A percentile compares a stretch with the other conserved stretches of the same genome.
Evolutionary conservation across 2,329 filamentous ascomycete genomes (phyloP).

Genomic region (Fusarium coffeatum): DNA sequence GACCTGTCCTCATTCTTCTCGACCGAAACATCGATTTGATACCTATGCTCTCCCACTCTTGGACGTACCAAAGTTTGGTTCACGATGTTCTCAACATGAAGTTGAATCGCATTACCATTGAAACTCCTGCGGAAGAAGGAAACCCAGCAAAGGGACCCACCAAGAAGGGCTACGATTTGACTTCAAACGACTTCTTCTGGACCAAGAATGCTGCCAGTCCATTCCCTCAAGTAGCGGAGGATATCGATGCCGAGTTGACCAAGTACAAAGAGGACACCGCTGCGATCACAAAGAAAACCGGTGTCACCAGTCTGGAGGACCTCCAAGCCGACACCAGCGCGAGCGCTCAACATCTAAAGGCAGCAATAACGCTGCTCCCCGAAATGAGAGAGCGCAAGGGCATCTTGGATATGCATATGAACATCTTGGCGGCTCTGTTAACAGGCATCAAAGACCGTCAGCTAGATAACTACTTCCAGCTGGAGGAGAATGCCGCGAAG

Average conservation of each 20-base stretch:
- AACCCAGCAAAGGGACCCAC: slow-evolving; percentile 79
- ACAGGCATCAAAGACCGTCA: slow-evolving; percentile 92
- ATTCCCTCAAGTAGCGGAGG: slow-evolving; percentile 95
- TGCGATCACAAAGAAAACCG: slow-evolving; percentile 94
- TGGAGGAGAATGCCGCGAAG: slow-evolving; percentile 93
- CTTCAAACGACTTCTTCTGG: slow-evolving; percentile 95
- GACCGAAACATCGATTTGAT: slow-evolving; percentile 96
- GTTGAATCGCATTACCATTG: slow-evolving; percentile 93
- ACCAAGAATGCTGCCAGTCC: slow-evolving; percentile 88
- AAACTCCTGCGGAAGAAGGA: slow-evolving; percentile 81
- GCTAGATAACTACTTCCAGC: slow-evolving; percentile 94
- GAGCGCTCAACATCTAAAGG: slow-evolving; percentile 93
- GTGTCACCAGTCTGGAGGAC: slow-evolving; percentile 91
- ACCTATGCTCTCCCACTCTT: slow-evolving; percentile 97
- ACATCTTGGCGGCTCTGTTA: slow-evolving; percentile 82
- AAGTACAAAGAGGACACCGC: slow-evolving; percentile 96
- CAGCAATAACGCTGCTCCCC: slow-evolving; percentile 91
- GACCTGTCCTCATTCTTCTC: slow-evolving; percentile 91
- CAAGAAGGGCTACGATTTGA: slow-evolving; percentile 92
- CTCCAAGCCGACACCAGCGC: slow-evolving; percentile 88
- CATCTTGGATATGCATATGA: slow-evolving; percentile 99
- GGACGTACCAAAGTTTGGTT: slow-evolving; percentile 84
- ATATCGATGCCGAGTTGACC: slow-evolving; percentile 92
- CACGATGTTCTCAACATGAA: slow-evolving; percentile 69
- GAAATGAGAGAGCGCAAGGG: slow-evolving; percentile 93